Evolutionary conservation across 2,329 filamentous ascomycete species (phyloP).

Genomic region (Xylariaceae sp.): DNA sequence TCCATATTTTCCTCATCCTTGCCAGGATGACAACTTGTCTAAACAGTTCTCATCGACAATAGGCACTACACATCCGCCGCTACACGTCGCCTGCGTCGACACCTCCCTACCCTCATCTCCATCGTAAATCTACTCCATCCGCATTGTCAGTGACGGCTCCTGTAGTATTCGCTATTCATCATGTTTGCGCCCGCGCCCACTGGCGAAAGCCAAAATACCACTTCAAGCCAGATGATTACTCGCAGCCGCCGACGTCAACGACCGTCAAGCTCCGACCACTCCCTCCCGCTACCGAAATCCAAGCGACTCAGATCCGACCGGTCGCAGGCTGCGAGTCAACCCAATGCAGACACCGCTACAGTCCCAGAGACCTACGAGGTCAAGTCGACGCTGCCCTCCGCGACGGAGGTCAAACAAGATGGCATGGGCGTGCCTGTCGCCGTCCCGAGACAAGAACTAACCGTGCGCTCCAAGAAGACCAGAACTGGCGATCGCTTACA

Average conservation of each 20-base stretch:
- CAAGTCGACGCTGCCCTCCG: slow-evolving; percentile 47
- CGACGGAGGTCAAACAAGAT: slow-evolving; percentile 42
- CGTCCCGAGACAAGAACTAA: slow-evolving; percentile 47
- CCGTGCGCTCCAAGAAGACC: slow-evolving; percentile 56
- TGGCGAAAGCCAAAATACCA: slow-evolving; percentile 38
- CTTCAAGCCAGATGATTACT: slow-evolving; percentile 43
- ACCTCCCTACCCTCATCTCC: slow-evolving; percentile 1
- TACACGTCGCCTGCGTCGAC: slow-evolving; percentile 10
- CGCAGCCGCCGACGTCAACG: slow-evolving; percentile 58
- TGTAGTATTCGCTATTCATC: slow-evolving; percentile 19
- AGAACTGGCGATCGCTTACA: slow-evolving; percentile 56
- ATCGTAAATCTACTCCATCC: slow-evolving; percentile 9
- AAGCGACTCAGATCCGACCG: slow-evolving; percentile 52
- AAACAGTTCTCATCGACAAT: slow-evolving; percentile 26
- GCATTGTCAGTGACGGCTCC: slow-evolving; percentile 13
- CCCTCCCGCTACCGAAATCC: slow-evolving; percentile 54
- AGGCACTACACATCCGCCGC: not conserved
- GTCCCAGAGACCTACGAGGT: slow-evolving; percentile 51
- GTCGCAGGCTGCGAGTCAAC: slow-evolving; percentile 48
- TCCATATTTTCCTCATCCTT: slow-evolving; percentile 7
- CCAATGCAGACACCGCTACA: slow-evolving; percentile 47
- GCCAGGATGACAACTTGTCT: slow-evolving; percentile 21
- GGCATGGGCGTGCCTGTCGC: slow-evolving; percentile 38
- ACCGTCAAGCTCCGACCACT: slow-evolving; percentile 49
- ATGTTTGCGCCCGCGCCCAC: slow-evolving; percentile 57